Percentiles rank a stretch among this genome's conserved stretches.
Evolutionary conservation across 495 filamentous ascomycete species (phyloP).

Genomic region (Saxophila tyrrhenica): DNA sequence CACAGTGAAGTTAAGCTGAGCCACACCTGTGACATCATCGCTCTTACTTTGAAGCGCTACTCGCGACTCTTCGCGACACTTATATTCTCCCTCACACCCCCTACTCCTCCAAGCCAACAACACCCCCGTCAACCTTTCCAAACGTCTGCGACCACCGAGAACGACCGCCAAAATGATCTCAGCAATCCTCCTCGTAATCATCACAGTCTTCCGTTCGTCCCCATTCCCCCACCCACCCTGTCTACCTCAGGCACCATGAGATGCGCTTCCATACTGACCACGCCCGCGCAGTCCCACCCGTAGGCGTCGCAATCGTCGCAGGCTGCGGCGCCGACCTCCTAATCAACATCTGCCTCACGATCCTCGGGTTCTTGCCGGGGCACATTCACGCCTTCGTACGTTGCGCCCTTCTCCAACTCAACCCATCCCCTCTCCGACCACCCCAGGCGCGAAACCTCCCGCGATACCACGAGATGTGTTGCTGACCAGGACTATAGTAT

Average conservation of each 20-base stretch:
- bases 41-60: too few relatives aligned
- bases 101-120: too few relatives aligned
- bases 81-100: too few relatives aligned
- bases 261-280: neutral
- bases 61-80: too few relatives aligned
- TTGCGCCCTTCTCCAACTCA: neutral
- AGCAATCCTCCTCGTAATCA: conserved; percentile 40
- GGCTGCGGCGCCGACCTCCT: conserved; percentile 54
- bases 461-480: too few relatives aligned
- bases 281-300: conserved; percentile 43
- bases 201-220: conserved; percentile 47
- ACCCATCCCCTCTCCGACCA: too few relatives aligned
- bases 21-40: too few relatives aligned
- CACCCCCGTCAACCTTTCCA: too few relatives aligned
- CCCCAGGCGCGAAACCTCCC: too few relatives aligned
- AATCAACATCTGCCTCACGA: conserved; percentile 52
- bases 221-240: neutral
- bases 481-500: too few relatives aligned
- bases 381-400: conserved; percentile 56
- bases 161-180: conserved; percentile 23
- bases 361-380: conserved; percentile 42
- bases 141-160: too few relatives aligned
- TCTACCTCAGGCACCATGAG: neutral
- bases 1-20: too few relatives aligned
- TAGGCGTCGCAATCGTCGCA: conserved; percentile 52